Percentiles rank a stretch among this genome's conserved stretches.
Conservation (phyloP, 176 grass and related monocot genomes). For the Oryza meridionalis region DNA sequence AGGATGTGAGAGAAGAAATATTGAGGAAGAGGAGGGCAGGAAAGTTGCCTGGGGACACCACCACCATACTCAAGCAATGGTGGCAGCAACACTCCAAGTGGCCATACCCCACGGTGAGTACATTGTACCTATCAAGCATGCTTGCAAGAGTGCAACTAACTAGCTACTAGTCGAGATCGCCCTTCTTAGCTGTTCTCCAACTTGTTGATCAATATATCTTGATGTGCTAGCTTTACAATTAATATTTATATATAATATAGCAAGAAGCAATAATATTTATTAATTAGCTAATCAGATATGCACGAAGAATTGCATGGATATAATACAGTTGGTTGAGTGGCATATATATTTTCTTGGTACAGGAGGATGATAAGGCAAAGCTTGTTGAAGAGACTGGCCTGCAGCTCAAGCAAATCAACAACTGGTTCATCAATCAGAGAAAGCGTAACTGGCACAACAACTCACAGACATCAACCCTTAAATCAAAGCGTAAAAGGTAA, state of each 20-base stretch:
- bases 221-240: neutral
- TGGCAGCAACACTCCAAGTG: slow-evolving; percentile 99
- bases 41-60: slow-evolving; percentile 98
- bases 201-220: slow-evolving; percentile 24
- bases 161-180: slow-evolving; percentile 21
- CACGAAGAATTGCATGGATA: neutral
- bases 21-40: slow-evolving; percentile 96
- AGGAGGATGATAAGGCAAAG: slow-evolving; percentile 99
- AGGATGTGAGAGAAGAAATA: slow-evolving; percentile 96
- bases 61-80: slow-evolving; percentile 95
- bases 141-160: slow-evolving; percentile 52
- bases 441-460: slow-evolving; percentile 99
- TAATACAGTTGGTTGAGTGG: slow-evolving; percentile 4
- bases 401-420: slow-evolving; percentile 99
- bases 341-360: slow-evolving; percentile 22
- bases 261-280: neutral
- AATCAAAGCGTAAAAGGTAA: slow-evolving; percentile 99
- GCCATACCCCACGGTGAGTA: slow-evolving; percentile 98
- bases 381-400: slow-evolving; percentile 98
- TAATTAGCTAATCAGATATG: neutral
- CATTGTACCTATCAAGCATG: slow-evolving; percentile 49
- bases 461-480: slow-evolving; percentile 87
- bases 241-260: neutral
- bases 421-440: slow-evolving; percentile 99
- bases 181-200: slow-evolving; percentile 44